These are phyloP conservation scores for Wickerhamiella vanderwaltii DNA, from an alignment of 805 yeast species.

Conservation along the genomic window DNA sequence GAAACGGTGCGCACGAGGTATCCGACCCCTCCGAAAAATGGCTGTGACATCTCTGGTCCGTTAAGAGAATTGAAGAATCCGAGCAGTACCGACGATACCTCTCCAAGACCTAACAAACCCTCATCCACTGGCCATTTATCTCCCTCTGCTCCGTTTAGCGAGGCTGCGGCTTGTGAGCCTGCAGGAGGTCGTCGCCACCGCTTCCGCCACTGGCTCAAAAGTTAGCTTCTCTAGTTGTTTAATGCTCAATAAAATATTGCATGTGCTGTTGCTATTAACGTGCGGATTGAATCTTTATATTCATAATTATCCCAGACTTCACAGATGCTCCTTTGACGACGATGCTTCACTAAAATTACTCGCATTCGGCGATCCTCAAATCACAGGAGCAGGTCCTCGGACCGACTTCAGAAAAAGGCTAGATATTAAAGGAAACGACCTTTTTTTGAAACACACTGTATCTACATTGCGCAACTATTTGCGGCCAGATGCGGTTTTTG, in stretches of 20 bases:
- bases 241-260: conserved; percentile 3
- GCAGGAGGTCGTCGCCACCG: conserved; percentile 1
- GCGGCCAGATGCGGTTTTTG: conserved; percentile 69
- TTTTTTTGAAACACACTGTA: conserved; percentile 76
- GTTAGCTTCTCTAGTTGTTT: neutral
- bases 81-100: no score
- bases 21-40: no score
- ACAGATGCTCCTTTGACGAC: conserved; percentile 21
- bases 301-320: conserved; percentile 43
- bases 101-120: no score
- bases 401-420: conserved; percentile 62
- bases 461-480: conserved; percentile 48
- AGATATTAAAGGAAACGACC: conserved; percentile 84
- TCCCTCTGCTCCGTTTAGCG: no score
- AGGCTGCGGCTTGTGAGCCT: neutral
- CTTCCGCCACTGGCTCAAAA: conserved; percentile 10
- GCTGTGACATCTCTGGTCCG: no score
- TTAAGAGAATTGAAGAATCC: no score
- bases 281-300: conserved; percentile 45
- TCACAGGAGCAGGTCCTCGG: conserved; percentile 70
- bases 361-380: conserved; percentile 94
- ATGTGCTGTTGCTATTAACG: conserved; percentile 2
- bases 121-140: no score
- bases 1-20: no score
- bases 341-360: conserved; percentile 45